phyloP scores from a whole-genome alignment of 371 early-diverging fungal genomes.

The Mortierella sp. region DNA sequence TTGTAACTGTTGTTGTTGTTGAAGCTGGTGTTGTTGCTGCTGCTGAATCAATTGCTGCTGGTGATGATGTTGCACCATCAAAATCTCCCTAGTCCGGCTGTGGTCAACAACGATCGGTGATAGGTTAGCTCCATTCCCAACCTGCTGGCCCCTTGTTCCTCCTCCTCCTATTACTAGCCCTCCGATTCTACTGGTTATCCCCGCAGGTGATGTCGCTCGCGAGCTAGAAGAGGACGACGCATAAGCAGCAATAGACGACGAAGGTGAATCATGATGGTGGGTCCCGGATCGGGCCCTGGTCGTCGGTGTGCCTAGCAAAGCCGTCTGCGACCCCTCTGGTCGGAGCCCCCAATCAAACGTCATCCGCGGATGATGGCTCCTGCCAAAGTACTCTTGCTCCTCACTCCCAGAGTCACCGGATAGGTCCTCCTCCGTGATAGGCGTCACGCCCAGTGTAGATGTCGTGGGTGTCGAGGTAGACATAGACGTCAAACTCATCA shows the following conservation, averaged over 20 bases:
- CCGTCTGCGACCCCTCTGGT: background rate
- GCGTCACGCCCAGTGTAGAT: background rate
- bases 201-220: background rate
- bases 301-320: background rate
- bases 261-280: slow-evolving; percentile 2
- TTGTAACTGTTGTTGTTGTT: background rate
- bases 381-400: slow-evolving; percentile 6
- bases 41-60: background rate
- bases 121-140: background rate
- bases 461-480: background rate
- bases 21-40: background rate
- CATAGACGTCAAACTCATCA: background rate
- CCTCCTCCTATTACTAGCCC: background rate
- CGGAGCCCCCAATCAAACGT: background rate
- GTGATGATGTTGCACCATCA: background rate
- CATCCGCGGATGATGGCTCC: background rate
- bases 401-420: background rate
- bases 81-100: background rate
- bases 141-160: background rate
- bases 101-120: background rate
- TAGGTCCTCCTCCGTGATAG: background rate
- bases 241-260: background rate
- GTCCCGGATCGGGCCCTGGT: background rate
- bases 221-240: background rate
- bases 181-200: background rate